These are phyloP conservation scores for Margaritispora aquatica DNA, from an alignment of 495 filamentous ascomycete species.

Conservation along the genomic window DNA sequence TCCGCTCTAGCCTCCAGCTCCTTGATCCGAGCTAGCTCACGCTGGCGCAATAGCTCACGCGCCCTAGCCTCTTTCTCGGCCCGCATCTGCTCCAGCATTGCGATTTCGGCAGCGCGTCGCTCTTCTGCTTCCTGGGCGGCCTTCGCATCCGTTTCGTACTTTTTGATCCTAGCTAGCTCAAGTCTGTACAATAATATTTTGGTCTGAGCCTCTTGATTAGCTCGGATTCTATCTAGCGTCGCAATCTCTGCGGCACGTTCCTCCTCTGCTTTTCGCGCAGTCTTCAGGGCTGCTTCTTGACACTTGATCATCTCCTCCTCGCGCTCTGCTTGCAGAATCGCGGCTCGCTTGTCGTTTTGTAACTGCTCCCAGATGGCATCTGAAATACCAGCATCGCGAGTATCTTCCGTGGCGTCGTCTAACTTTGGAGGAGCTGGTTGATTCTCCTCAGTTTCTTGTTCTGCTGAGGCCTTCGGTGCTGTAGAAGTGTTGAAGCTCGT, in stretches of 20 bases:
- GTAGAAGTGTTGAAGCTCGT: conserved; percentile 1
- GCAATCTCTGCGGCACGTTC: background rate
- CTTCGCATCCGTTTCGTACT: too few relatives aligned
- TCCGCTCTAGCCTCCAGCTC: conserved; percentile 28
- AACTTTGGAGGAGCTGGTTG: background rate
- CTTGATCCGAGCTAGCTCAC: conserved; percentile 30
- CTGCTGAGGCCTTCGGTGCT: background rate
- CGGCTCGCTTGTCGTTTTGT: conserved; percentile 33
- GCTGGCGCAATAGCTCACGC: background rate
- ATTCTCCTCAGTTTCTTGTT: background rate
- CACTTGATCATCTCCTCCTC: background rate
- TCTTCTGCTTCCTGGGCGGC: conserved; percentile 25
- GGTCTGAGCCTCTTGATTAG: background rate
- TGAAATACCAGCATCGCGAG: conserved; percentile 49
- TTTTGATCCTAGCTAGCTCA: conserved; percentile 31
- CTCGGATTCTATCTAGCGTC: background rate
- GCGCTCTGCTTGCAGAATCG: background rate
- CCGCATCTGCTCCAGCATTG: background rate
- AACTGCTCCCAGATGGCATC: conserved; percentile 57
- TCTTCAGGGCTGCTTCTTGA: background rate
- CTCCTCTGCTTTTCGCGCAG: conserved; percentile 25
- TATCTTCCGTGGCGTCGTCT: background rate
- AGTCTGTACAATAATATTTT: background rate
- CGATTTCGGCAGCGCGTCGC: background rate
- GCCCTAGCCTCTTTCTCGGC: background rate